A percentile compares a stretch with the other conserved stretches of the same genome.
These are phyloP conservation scores for Myxozyma melibiosi DNA, from an alignment of 805 yeast genomes.

Conservation along the genomic window DNA sequence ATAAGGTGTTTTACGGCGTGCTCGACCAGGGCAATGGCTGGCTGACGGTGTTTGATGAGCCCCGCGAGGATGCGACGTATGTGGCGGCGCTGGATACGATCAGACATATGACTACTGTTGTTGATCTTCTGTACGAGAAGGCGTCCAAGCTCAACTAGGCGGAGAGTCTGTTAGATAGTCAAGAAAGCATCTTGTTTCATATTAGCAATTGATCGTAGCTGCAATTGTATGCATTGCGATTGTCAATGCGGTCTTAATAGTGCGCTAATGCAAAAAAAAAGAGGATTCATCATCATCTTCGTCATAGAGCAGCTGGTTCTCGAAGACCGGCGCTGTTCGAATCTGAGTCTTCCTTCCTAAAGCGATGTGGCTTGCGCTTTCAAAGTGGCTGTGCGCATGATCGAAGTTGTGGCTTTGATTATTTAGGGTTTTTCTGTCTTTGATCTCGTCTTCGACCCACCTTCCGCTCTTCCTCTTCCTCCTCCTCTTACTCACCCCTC, in stretches of 20 bases:
- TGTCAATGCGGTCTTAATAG: too few relatives aligned
- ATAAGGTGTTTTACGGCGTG: constrained; percentile 93
- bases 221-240: too few relatives aligned
- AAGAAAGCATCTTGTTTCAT: too few relatives aligned
- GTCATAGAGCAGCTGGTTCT: neutral
- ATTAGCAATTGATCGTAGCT: too few relatives aligned
- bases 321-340: neutral
- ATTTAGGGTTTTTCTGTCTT: too few relatives aligned
- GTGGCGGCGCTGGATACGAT: constrained; percentile 85
- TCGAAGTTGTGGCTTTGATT: too few relatives aligned
- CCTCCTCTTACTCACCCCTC: neutral
- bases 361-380: too few relatives aligned
- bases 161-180: neutral
- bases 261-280: too few relatives aligned
- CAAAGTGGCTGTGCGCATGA: too few relatives aligned
- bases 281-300: too few relatives aligned
- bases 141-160: constrained; percentile 29
- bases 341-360: too few relatives aligned
- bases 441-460: neutral
- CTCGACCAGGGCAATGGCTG: constrained; percentile 98
- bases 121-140: constrained; percentile 88
- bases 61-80: constrained; percentile 83
- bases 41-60: constrained; percentile 88
- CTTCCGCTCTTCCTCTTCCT: neutral
- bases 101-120: constrained; percentile 82